Evolutionary conservation across 164 flowering plant species (phyloP), one percentile per base, ranked within the genome.

Genomic region (Vitis labrusca): DNA sequence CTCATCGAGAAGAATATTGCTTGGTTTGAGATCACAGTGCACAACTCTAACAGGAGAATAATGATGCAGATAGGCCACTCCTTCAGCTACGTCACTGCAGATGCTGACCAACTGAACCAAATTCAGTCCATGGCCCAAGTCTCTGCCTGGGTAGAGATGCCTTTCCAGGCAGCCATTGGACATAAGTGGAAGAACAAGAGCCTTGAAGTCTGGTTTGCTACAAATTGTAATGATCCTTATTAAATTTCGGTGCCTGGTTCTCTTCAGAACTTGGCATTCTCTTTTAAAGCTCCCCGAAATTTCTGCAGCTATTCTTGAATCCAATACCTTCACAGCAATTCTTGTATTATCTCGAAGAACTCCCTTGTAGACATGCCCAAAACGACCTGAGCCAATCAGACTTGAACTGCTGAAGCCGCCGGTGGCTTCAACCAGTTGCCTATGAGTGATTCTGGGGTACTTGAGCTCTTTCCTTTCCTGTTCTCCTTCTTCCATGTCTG

Each of bases 11-110:
- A 93, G 93, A 73, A 93, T 87, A 59, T 93, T 93, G 81, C 92
- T 91, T 4, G 98, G 98, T 71, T 93, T 93, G 3, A 93, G 83
- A 75, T 93, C 98, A 74, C 98, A 93, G 66, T 93, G 98, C 12
- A 88, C 82, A 29, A 93, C 90, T 72, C 71, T 83, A 12, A 87
- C 81, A 8, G 91, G 94, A 37, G 94, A 81, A 71, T 91, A 74
- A 67, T 93, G 94, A 77, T 93, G 98, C 78, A 93, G 71, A 77
- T 93, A 93, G 9, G 97, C 93, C 73, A 93, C 60, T 19, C 92
- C 98, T 78, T 91, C 93, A 56, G 97, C 97, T 2, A 93, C 85
- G 74, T 91, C 92, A 64, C 82, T 79, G 69, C 96, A 92, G 44
- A 94, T 91, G 76, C 80, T 82, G 59, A 91, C 90, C 59, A 94